phyloP scores from a whole-genome alignment of 495 filamentous ascomycete genomes.

The Darksidea phi region DNA sequence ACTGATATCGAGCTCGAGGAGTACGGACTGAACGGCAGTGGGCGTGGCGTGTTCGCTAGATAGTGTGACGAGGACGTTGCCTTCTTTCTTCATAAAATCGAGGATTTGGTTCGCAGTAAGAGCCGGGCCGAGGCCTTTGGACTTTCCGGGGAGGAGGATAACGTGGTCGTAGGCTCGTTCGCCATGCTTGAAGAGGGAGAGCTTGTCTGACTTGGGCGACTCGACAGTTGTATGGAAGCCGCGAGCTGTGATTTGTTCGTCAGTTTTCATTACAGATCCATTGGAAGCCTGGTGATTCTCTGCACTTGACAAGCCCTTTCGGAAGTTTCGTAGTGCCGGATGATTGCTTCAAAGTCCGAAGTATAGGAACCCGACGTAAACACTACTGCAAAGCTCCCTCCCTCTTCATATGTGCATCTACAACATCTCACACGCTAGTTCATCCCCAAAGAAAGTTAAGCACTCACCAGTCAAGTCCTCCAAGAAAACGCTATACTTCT shows the following conservation, averaged over 20 bases:
- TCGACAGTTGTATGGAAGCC: conserved; percentile 78
- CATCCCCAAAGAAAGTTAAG: not conserved
- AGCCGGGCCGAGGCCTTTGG: conserved; percentile 86
- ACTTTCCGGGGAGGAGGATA: conserved; percentile 79
- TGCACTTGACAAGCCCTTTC: too few relatives aligned
- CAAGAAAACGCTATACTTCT: conserved; percentile 77
- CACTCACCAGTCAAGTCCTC: conserved; percentile 72
- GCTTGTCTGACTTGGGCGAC: conserved; percentile 78
- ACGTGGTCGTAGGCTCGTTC: conserved; percentile 89
- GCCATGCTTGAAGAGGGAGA: conserved; percentile 82
- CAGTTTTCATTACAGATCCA: conserved; percentile 16
- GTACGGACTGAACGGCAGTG: conserved; percentile 75
- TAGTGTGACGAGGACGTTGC: conserved; percentile 89
- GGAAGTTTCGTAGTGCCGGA: too few relatives aligned
- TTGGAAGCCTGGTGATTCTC: not conserved
- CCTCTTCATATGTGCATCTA: too few relatives aligned
- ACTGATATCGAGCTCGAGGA: conserved; percentile 87
- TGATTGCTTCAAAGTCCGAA: too few relatives aligned
- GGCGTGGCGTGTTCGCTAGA: conserved; percentile 71
- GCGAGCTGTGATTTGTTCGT: conserved; percentile 55
- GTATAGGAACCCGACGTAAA: too few relatives aligned
- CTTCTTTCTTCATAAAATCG: conserved; percentile 85
- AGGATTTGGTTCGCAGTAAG: conserved; percentile 83
- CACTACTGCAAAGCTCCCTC: too few relatives aligned
- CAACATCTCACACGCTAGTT: too few relatives aligned